phyloP scores from a whole-genome alignment of 2,329 filamentous ascomycete genomes.

The Apiospora arundinis region DNA sequence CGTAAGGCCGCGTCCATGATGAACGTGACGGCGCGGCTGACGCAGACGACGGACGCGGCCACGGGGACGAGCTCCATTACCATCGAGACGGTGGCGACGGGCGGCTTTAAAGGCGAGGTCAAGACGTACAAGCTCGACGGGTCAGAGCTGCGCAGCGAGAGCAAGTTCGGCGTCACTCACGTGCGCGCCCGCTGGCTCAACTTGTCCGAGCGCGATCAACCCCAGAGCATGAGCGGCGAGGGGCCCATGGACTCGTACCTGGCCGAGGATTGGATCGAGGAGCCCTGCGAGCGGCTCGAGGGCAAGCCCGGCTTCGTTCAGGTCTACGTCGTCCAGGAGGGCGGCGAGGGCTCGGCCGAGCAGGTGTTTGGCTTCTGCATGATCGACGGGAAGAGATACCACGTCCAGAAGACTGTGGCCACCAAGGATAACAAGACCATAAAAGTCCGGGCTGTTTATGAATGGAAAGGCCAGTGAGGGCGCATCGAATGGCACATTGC shows the following conservation, averaged over 20 bases:
- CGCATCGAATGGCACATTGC: not conserved
- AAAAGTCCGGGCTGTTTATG: slow-evolving; percentile 8
- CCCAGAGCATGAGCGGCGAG: slow-evolving; percentile 1
- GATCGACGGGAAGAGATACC: slow-evolving; percentile 11
- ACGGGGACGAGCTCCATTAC: not conserved
- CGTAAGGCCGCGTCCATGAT: slow-evolving; percentile 4
- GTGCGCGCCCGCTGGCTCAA: slow-evolving; percentile 17
- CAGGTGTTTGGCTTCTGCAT: slow-evolving; percentile 16
- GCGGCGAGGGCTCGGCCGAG: not conserved
- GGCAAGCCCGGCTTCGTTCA: not conserved
- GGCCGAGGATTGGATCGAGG: slow-evolving; percentile 12
- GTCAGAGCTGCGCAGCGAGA: not conserved
- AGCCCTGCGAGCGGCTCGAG: slow-evolving; percentile 2
- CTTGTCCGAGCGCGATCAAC: not conserved
- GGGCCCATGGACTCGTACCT: slow-evolving; percentile 1
- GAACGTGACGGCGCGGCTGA: slow-evolving; percentile 7
- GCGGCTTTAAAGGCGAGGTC: slow-evolving; percentile 17
- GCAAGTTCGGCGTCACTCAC: slow-evolving; percentile 13
- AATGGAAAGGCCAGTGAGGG: slow-evolving; percentile 2
- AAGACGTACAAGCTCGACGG: slow-evolving; percentile 20
- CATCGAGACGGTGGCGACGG: slow-evolving; percentile 15
- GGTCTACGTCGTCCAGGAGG: slow-evolving; percentile 18
- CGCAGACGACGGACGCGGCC: slow-evolving; percentile 10
- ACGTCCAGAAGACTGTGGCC: slow-evolving; percentile 11
- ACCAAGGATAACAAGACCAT: not conserved